Evolutionary conservation across 805 yeast species (phyloP), one percentile per base, ranked within the genome.

Genomic region (Candida ovalis): DNA sequence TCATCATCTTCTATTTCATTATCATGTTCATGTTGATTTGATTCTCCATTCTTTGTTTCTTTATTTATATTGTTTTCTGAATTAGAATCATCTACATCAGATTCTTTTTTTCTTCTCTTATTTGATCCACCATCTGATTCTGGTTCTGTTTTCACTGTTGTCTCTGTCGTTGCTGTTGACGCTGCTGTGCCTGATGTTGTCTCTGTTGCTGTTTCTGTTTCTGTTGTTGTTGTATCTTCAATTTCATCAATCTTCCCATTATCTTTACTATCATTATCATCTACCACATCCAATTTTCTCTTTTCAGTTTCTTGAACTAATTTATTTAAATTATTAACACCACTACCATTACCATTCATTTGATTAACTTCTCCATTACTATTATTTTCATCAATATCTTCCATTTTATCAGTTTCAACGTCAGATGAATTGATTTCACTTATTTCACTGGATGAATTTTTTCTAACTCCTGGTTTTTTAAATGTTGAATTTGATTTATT

Each of bases 391-490:
- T 78, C 89, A 39, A 64, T 45, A 21, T 61, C 67, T 36, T 81
- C 92, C 88, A 89, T 81, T 57, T 80, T 84, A 61, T 90, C 97
- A 0, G 97, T 90, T 63, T 90, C 97, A 17, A 94, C 96, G 66
- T 90, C 97, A 15, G 94, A 84, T 55, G 82, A 76, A 47, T 75
- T 56, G 27, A 56, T 52, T 45, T 56, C 60, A 22, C 55, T 49
- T 37, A 50, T 41, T 39, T 54, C 60, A 37, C 55, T 48, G 21
- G 57, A 52, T 7, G 53, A 50, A 42, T 51, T 46, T 39, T 52
- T 55, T 37, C 53, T 48, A 23, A 23, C 38, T n/a, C 38, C 45
- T 35, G 47, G 49, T 32, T 41, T 41, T 17, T 41, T 41, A n/a
- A 33, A 12, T 32, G 39, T 22, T 42, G 44, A 4, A 10, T 21